phyloP scores from a whole-genome alignment of 352 stramenopile species.

The Globisporangium yorkense region DNA sequence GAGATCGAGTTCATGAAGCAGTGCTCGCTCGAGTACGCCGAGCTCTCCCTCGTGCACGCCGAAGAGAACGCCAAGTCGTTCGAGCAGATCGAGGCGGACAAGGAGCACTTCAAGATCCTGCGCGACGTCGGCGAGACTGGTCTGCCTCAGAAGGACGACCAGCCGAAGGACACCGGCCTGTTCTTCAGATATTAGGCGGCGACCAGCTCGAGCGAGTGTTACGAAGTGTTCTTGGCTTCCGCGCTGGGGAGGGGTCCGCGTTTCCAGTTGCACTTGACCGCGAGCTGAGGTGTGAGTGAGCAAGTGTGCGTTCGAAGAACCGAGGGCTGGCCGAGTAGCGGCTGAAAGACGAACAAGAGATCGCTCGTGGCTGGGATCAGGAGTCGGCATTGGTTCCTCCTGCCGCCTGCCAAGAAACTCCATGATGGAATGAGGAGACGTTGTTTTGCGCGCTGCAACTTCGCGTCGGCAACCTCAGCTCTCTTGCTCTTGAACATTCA shows the following conservation, averaged over 20 bases:
- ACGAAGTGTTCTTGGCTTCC: background rate
- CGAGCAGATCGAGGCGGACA: conserved; percentile 74
- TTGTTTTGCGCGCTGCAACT: conserved; percentile 5
- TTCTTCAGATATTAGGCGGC: conserved; percentile 88
- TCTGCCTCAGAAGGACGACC: conserved; percentile 58
- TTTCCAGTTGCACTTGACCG: background rate
- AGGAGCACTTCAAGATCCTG: conserved; percentile 71
- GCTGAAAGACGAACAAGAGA: background rate
- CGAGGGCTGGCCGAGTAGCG: background rate
- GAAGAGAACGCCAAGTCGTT: conserved; percentile 79
- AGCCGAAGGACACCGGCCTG: conserved; percentile 73
- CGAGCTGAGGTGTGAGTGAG: background rate
- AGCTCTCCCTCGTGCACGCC: conserved; percentile 71
- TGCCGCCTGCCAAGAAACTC: background rate
- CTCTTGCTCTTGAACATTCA: conserved; percentile 11
- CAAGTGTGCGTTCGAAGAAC: background rate
- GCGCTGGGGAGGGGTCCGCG: background rate
- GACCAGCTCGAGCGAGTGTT: background rate
- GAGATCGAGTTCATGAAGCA: conserved; percentile 89
- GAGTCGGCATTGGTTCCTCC: background rate
- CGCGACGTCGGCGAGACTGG: conserved; percentile 76
- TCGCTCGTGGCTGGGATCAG: background rate
- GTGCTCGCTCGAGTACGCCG: conserved; percentile 81
- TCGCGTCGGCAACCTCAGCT: conserved; percentile 1
- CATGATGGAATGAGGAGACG: background rate